These are phyloP conservation scores for Panicum miliaceum DNA, from an alignment of 176 grass and related monocot genomes.

Conservation along the genomic window DNA sequence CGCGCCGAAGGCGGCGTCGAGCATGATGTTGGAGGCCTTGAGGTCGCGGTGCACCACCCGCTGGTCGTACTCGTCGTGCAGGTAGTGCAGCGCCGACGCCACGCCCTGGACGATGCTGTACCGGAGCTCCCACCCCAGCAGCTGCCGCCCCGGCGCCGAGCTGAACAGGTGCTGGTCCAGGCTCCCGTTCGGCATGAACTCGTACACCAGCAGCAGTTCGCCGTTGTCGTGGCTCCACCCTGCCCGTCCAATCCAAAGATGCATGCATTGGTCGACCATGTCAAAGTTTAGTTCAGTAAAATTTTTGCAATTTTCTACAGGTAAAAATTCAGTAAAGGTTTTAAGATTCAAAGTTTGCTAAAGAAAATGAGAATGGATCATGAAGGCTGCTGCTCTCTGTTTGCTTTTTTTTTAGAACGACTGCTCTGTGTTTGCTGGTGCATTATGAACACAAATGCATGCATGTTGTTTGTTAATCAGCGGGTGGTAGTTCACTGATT, in stretches of 20 bases:
- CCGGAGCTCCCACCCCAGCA: constrained; percentile 70
- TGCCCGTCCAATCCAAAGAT: neutral
- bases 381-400: neutral
- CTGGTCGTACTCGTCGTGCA: constrained; percentile 96
- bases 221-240: constrained; percentile 90
- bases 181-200: constrained; percentile 83
- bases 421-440: neutral
- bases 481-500: neutral
- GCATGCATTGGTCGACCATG: neutral
- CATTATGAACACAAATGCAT: neutral
- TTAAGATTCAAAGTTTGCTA: neutral
- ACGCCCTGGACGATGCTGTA: constrained; percentile 79
- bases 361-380: neutral
- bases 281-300: neutral
- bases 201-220: constrained; percentile 80
- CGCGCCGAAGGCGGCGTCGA: constrained; percentile 77
- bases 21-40: constrained; percentile 96
- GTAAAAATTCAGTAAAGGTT: too few species aligned
- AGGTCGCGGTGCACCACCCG: constrained; percentile 91
- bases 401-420: too few species aligned
- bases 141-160: neutral
- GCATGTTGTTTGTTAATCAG: constrained; percentile 11
- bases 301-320: too few species aligned
- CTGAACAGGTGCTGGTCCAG: constrained; percentile 66
- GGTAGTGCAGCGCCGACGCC: constrained; percentile 87